Evolutionary conservation across 1,139 yeast genomes (phyloP).

Genomic region (Taphrina betulina): DNA sequence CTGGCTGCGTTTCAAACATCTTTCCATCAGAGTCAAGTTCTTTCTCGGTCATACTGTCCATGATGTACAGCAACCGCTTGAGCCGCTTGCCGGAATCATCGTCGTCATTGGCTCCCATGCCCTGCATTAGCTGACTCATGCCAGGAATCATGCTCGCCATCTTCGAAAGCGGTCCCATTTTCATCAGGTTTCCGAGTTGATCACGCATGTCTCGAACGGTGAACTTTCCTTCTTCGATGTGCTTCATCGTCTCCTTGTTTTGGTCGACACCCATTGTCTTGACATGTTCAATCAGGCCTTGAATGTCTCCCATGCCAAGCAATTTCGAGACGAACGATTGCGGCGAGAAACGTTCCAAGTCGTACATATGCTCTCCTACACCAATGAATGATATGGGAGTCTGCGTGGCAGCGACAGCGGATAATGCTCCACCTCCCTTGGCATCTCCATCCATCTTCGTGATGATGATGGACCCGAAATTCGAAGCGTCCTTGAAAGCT

Average conservation of each 20-base stretch:
- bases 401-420: slow-evolving; percentile 95
- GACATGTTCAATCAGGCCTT: slow-evolving; percentile 90
- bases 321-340: slow-evolving; percentile 82
- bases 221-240: slow-evolving; percentile 91
- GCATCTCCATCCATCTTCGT: slow-evolving; percentile 99
- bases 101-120: slow-evolving; percentile 54
- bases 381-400: slow-evolving; percentile 97
- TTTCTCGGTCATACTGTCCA: slow-evolving; percentile 90
- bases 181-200: slow-evolving; percentile 91
- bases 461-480: slow-evolving; percentile 91
- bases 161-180: slow-evolving; percentile 90
- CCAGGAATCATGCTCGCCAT: slow-evolving; percentile 95
- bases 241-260: slow-evolving; percentile 78
- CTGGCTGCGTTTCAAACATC: slow-evolving; percentile 75
- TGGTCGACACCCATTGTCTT: slow-evolving; percentile 86
- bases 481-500: slow-evolving; percentile 89
- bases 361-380: slow-evolving; percentile 96
- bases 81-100: slow-evolving; percentile 83
- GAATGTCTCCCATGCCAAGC: slow-evolving; percentile 93
- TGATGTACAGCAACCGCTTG: slow-evolving; percentile 83
- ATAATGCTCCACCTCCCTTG: slow-evolving; percentile 98
- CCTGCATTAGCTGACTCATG: slow-evolving; percentile 76
- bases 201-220: slow-evolving; percentile 89
- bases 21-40: slow-evolving; percentile 91
- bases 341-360: slow-evolving; percentile 88